Base-by-base conservation (phyloP, 2,329 filamentous ascomycete species). In the Colletotrichum neosansevieriae region DNA sequence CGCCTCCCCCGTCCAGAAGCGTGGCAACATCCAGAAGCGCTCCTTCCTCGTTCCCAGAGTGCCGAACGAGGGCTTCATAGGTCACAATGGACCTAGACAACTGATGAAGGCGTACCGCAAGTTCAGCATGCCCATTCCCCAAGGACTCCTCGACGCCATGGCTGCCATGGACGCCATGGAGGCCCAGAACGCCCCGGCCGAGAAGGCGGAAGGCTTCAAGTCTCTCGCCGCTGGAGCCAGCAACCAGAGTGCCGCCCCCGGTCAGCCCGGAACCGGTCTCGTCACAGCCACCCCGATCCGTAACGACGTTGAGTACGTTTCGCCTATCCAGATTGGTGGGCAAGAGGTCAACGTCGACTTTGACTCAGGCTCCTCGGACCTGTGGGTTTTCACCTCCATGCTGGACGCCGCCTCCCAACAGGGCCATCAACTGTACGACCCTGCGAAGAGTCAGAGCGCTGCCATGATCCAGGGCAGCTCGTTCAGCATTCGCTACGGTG, bases 351-450 rank as follows among this genome's bases (percentile, higher is more conserved):
- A 89, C 74, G 80, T 94, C 76, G 88, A 92, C 76, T 92, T 94
- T 75, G 91, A 94, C 78, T 91, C 90, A n/a, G 91, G 91, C 64
- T 93, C 91, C 2, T 87, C 91, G 12, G 91, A 93, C 77, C 84
- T 92, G 81, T 94, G 91, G 91, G 86, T 91, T 21, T 91, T 93
- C 81, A 91, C 86, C 80, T 88, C 86, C 15, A 76, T 84, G 62
- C 84, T 93, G 42, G 75, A 84, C 1, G 61, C 79, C 1, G 66
- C 75, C 5, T 71, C 81, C 51, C 83, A 82, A 42, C 74, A 75
- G 32, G 83, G 84, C 44, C 91, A 92, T 78, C 73, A 72, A 10
- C 59, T 80, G 24, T 84, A 76, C 72, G 76, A 83, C 71, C 75
- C 80, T 3, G 63, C 69, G 13, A 72, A 78, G 71, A 83, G 81